A percentile compares a stretch with the other conserved stretches of the same genome.
These are phyloP conservation scores for Coemansia sp. DNA, from an alignment of 192 early-diverging fungal species.

Conservation along the genomic window DNA sequence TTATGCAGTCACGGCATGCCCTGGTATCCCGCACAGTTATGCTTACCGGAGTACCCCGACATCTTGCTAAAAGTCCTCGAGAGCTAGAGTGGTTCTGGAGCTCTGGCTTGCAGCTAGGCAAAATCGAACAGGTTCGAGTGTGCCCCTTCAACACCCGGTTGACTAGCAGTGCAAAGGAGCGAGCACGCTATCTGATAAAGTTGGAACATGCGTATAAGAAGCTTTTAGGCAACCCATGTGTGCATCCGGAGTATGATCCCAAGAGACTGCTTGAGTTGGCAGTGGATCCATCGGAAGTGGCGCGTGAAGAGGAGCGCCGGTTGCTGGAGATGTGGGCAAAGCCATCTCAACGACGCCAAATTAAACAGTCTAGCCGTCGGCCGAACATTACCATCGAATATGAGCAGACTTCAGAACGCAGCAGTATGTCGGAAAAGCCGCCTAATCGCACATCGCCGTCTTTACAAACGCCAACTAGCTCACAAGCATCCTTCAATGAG, in stretches of 20 bases:
- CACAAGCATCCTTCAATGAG: background rate
- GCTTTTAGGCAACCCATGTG: conserved; percentile 71
- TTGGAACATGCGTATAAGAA: conserved; percentile 59
- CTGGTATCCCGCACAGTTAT: conserved; percentile 64
- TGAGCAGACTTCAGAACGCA: background rate
- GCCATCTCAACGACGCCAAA: conserved; percentile 10
- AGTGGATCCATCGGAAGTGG: conserved; percentile 13
- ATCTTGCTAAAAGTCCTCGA: conserved; percentile 53
- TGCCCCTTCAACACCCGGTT: conserved; percentile 58
- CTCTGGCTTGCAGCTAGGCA: conserved; percentile 56
- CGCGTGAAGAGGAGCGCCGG: conserved; percentile 21
- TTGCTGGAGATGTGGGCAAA: conserved; percentile 40
- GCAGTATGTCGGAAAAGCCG: background rate
- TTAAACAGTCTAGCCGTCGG: background rate
- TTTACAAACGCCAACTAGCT: background rate
- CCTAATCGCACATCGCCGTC: background rate
- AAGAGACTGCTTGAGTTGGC: conserved; percentile 27
- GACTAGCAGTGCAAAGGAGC: conserved; percentile 55
- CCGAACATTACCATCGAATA: background rate
- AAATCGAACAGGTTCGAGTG: conserved; percentile 66
- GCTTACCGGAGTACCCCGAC: conserved; percentile 64
- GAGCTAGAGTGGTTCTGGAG: conserved; percentile 68
- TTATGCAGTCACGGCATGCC: conserved; percentile 49
- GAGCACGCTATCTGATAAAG: conserved; percentile 54
- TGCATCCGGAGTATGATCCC: conserved; percentile 62